Percentiles rank a stretch among this genome's conserved stretches.
Evolutionary conservation across 805 yeast species (phyloP).

Genomic region (Torulaspora quercuum): DNA sequence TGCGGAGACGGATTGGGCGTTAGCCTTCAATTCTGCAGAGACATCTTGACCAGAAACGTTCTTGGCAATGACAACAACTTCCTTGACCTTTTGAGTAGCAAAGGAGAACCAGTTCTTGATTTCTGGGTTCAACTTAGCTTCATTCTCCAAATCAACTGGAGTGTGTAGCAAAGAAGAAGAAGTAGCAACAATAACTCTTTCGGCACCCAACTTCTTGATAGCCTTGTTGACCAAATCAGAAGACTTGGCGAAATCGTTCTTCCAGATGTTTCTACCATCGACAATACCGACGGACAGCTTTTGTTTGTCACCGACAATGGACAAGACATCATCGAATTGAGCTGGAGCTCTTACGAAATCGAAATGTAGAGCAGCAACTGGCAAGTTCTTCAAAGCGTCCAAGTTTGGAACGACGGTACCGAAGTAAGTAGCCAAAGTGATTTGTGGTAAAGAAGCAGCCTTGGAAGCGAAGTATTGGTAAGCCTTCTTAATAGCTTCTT

Average conservation of each 20-base stretch:
- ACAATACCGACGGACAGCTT: conserved; percentile 93
- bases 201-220: conserved; percentile 77
- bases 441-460: conserved; percentile 66
- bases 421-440: conserved; percentile 86
- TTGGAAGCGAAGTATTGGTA: conserved; percentile 68
- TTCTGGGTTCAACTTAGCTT: conserved; percentile 83
- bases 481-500: conserved; percentile 86
- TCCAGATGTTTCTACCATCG: conserved; percentile 99
- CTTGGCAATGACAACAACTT: conserved; percentile 89
- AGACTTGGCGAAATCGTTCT: conserved; percentile 89
- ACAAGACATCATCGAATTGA: conserved; percentile 81
- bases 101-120: conserved; percentile 98
- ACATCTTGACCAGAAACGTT: conserved; percentile 82
- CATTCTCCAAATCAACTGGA: conserved; percentile 92
- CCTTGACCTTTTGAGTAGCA: conserved; percentile 92
- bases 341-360: conserved; percentile 96
- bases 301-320: conserved; percentile 66
- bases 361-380: conserved; percentile 93
- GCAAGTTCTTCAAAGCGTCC: conserved; percentile 79
- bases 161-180: conserved; percentile 97
- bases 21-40: conserved; percentile 71
- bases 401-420: conserved; percentile 99
- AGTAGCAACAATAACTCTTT: conserved; percentile 85
- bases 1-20: conserved; percentile 79
- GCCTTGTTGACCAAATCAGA: conserved; percentile 78